Conservation (phyloP, 805 yeast species). For the Yarrowia bubula region DNA sequence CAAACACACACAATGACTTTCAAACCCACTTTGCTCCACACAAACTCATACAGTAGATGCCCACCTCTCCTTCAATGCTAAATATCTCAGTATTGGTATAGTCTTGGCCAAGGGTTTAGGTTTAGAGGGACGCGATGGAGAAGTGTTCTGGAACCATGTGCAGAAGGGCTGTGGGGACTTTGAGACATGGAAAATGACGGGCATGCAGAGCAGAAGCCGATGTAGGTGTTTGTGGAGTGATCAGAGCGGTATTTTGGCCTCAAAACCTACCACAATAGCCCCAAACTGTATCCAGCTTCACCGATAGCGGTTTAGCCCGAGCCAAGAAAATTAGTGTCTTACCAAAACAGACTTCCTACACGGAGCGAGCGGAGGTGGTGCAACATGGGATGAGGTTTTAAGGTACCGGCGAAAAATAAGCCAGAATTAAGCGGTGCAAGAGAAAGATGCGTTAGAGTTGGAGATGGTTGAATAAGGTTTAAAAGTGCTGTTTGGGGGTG, state of each 20-base stretch:
- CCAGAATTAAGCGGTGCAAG: background rate
- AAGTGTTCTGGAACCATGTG: background rate
- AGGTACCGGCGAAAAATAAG: background rate
- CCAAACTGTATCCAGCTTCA: background rate
- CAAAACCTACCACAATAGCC: background rate
- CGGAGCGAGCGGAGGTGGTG: background rate
- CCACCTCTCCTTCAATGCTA: background rate
- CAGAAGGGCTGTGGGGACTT: background rate
- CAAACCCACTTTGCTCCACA: too few relatives aligned
- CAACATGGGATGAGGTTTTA: background rate
- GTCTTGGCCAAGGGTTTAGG: background rate
- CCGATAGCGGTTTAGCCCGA: background rate
- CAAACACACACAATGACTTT: too few relatives aligned
- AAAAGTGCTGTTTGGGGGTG: background rate
- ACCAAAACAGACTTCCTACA: background rate
- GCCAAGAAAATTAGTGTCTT: conserved; percentile 11
- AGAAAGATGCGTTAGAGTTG: conserved; percentile 4
- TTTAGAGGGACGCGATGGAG: background rate
- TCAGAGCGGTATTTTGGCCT: background rate
- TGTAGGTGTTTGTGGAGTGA: background rate
- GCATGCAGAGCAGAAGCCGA: background rate
- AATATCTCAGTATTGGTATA: background rate
- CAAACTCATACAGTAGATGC: background rate
- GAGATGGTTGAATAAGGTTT: background rate
- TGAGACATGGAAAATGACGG: background rate